Conservation (phyloP, 345 rosid genomes). For the Isatis tinctoria region DNA sequence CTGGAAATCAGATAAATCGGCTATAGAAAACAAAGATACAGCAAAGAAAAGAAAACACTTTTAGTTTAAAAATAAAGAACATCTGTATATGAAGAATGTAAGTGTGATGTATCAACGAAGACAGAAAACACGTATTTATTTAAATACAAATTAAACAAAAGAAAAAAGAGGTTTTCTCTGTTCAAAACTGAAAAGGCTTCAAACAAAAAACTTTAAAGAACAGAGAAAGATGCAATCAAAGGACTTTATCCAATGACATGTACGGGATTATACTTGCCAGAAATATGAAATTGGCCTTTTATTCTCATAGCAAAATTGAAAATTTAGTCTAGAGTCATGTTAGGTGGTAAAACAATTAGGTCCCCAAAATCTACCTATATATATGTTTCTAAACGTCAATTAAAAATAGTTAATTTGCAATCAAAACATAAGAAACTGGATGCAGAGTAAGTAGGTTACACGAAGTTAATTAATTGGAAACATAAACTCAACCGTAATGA, state of each 20-base stretch:
- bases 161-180: not conserved
- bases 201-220: not conserved
- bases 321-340: constrained; percentile 26
- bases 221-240: not conserved
- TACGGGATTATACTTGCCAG: constrained; percentile 10
- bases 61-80: not conserved
- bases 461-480: constrained; percentile 20
- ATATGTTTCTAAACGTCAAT: constrained; percentile 10
- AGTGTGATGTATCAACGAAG: not conserved
- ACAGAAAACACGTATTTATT: not conserved
- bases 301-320: constrained; percentile 24
- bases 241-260: not conserved
- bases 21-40: not conserved
- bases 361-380: constrained; percentile 8
- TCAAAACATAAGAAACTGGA: constrained; percentile 14
- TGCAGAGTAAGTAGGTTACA: constrained; percentile 29
- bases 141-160: not conserved
- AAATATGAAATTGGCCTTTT: constrained; percentile 17
- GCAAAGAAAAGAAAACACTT: not conserved
- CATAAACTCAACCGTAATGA: constrained; percentile 11
- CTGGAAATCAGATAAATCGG: not conserved
- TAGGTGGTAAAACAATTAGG: constrained; percentile 28
- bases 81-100: not conserved
- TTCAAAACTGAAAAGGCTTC: not conserved
- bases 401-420: not conserved